Evolutionary conservation across 2,329 filamentous ascomycete genomes (phyloP), one percentile per base, ranked within the genome.

Genomic region (Penicillium sumatraense): DNA sequence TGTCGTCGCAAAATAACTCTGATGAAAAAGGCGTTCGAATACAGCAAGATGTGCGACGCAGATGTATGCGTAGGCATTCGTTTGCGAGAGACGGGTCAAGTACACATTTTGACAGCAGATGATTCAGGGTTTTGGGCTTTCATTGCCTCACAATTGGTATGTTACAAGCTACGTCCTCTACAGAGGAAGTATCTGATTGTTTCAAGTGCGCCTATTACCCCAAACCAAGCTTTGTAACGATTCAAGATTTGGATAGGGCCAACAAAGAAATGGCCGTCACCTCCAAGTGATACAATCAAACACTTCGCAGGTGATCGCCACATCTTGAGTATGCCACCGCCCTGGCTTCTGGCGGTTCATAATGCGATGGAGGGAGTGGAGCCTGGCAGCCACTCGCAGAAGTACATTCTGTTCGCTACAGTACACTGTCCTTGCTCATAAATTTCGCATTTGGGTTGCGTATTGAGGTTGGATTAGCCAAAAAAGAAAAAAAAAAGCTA

Each of bases 11-110:
- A 53, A 27, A 40, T 21, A 38, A 59, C 27, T 42, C 20, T 57
- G 20, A 56, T 59, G 49, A 59, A 40, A 46, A 60, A 57, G 52
- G 55, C 54, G 24, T 57, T 21, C 23, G 54, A 58, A 46, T 60
- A 60, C 42, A 60, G 58, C 45, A 60, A 45, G 47, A 49, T 57
- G 44, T 60, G 51, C 38, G 45, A 60, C 14, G 51, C 54, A 50
- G 57, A 60, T 44, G 51, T 60, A 20, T 57, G 49, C 29, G 31
- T 60, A 46, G 54, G 54, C 14, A 52, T 65, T 58, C 65, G 67
- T 64, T 33, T 62, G 56, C 10, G 51, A 45, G 29, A 55, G 52
- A 44, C 53, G 24, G 51, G 54, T 33, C 57, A 55, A 18, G 36
- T 58, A 45, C 31, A 57, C 51, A 67, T 67, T 63, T 14, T 49